Conservation (phyloP, 805 yeast species). For the Metschnikowia kofuensis region DNA sequence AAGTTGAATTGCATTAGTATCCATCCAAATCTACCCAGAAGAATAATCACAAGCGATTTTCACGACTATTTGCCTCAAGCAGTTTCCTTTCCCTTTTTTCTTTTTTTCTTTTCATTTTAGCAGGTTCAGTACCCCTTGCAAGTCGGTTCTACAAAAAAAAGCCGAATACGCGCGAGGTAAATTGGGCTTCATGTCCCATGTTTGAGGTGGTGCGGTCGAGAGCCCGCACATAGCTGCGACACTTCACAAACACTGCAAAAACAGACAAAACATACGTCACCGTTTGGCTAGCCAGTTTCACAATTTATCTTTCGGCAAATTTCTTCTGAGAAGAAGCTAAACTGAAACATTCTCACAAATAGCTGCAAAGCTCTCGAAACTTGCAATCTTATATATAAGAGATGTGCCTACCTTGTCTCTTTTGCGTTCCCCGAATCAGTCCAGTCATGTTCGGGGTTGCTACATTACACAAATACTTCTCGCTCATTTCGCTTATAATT, state of each 20-base stretch:
- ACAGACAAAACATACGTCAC: background rate
- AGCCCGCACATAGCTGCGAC: conserved; percentile 8
- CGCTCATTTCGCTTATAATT: conserved; percentile 40
- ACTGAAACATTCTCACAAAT: conserved; percentile 3
- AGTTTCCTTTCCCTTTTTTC: too few species aligned
- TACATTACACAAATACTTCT: conserved; percentile 10
- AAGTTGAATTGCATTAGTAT: too few species aligned
- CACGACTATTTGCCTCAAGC: too few species aligned
- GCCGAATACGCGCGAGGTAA: too few species aligned
- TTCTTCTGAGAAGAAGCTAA: background rate
- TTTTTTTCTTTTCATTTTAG: too few species aligned
- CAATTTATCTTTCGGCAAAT: background rate
- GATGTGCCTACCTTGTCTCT: conserved; percentile 11
- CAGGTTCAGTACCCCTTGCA: too few species aligned
- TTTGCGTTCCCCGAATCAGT: conserved; percentile 7
- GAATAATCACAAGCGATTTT: too few species aligned
- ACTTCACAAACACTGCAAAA: conserved; percentile 6
- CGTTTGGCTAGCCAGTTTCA: conserved; percentile 10
- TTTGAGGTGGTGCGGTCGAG: too few species aligned
- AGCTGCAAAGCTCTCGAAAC: background rate
- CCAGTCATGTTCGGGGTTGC: conserved; percentile 16
- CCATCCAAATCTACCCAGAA: too few species aligned
- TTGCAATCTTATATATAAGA: conserved; percentile 2
- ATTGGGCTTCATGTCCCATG: too few species aligned
- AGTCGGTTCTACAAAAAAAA: too few species aligned